Evolutionary conservation across 805 yeast species (phyloP), one percentile per base, ranked within the genome.

Genomic region (Ogataea trehaloabstinens): DNA sequence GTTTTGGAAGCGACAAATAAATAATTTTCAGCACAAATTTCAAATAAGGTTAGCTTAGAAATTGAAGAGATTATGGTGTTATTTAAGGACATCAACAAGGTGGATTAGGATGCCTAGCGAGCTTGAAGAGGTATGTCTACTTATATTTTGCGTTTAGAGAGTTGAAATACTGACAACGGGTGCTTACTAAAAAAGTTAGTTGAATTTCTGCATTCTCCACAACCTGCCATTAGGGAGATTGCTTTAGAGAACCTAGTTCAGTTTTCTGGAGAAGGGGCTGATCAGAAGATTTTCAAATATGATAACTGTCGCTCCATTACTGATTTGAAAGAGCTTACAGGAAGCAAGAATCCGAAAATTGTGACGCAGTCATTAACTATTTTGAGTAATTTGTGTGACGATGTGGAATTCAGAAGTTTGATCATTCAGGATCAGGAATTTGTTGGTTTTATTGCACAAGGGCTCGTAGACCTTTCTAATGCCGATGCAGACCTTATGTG

Each of bases 241-340:
- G 97, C 97, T 0, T 68, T 90, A 34, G 93, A 85, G 52, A 81
- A 88, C 58, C 61, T 89, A 38, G 88, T 87, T 10, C 95, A 90
- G 2, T 86, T 73, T 59, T 82, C 95, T 7, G 77, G 80, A 32
- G 76, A 79, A 35, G 91, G 91, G 6, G 44, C 55, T 11, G 52
- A 56, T 30, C 78, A 76, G 35, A 66, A 68, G 25, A 68, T 87
- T 21, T 91, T 91, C 67, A 73, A 76, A 45, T 74, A 79, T 53
- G 80, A 87, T 56, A 74, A 85, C 52, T 80, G 70, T 55, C 74
- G 74, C 44, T 84, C 96, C 4, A 74, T 89, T 42, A 70, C 71
- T 35, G 95, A 89, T 60, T 68, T 91, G 56, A 85, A 82, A 57
- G 62, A 62, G 10, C 61, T 88, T 25, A 67, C 82, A 4, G 63